Base-by-base conservation (phyloP, 805 yeast species). In the Zygoascus biomembranicola region DNA sequence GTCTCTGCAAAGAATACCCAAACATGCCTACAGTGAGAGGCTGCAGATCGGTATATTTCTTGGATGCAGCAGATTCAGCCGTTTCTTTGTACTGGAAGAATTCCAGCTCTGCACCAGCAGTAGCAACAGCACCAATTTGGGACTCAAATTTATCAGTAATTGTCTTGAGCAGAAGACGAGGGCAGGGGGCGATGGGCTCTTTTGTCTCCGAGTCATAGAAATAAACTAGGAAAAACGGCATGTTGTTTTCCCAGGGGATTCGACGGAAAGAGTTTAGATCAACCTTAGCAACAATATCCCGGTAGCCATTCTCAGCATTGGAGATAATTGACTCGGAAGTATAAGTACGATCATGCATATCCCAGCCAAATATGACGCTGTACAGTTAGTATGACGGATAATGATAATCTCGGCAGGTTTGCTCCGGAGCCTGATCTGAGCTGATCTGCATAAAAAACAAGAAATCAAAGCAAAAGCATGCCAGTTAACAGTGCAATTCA, bases 11-110 rank as follows among this genome's bases (percentile, higher is more conserved):
- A n/a, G 69, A 65, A 59, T 67, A 67, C 13, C 71, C 71, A 57
- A 66, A 68, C 68, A 64, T 66, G 18, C 71, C 71, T 2, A 64
- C 59, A 8, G 70, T 65, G 52, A 67, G 51, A 1, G 70, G 67
- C 20, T 53, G 54, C 44, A 66, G 55, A 32, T 57, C 55, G 13
- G 55, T 45, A 5, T 60, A 61, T 13, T 59, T 51, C 55, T 62
- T 60, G 31, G 56, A 57, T 5, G 52, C 56, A 28, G 63, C 54
- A 6, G 64, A 57, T 13, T 55, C 52, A 5, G 63, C 59, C 18
- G 62, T 59, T 47, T 66, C 67, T 16, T 56, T 53, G 53, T 58
- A 67, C 45, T 64, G 64, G 57, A 60, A 67, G 52, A 67, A 67
- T 56, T 67, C 71, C n/a, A 66, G 57, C 52, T 67, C 71, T 8